Percentiles rank a stretch among this genome's conserved stretches.
These are phyloP conservation scores for Asterochloris erici DNA, from an alignment of 139 green algal species.

Conservation along the genomic window DNA sequence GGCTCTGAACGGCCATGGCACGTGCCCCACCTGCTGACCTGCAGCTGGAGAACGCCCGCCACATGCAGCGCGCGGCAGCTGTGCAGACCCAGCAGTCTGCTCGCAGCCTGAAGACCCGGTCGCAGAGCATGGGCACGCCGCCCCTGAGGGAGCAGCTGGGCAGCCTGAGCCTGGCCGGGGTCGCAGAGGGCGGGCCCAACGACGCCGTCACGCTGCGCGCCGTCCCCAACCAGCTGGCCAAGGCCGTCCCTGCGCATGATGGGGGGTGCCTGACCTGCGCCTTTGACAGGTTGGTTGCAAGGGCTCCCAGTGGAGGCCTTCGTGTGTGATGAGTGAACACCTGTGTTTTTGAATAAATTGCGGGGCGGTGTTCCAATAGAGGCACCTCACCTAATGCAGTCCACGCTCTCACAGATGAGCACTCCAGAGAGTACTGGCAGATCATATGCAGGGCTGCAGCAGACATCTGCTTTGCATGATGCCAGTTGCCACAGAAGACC, in stretches of 20 bases:
- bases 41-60: conserved; percentile 5
- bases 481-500: too few relatives aligned
- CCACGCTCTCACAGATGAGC: background rate
- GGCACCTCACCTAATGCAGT: background rate
- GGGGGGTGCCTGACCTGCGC: conserved; percentile 52
- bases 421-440: background rate
- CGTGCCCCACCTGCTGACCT: background rate
- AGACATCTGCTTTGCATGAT: too few relatives aligned
- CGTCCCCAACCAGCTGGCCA: conserved; percentile 18
- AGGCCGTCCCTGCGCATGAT: conserved; percentile 35
- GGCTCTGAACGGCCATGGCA: too few relatives aligned
- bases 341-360: background rate
- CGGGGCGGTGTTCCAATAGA: too few relatives aligned
- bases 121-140: background rate
- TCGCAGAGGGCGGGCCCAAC: background rate
- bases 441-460: background rate
- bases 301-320: background rate
- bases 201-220: background rate
- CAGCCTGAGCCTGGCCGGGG: background rate
- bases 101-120: background rate
- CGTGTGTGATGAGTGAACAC: background rate
- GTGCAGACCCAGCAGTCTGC: conserved; percentile 4
- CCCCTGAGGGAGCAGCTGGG: background rate
- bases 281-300: conserved; percentile 28
- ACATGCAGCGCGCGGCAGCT: conserved; percentile 15